Base-by-base conservation (phyloP, 2,329 filamentous ascomycete species). In the Alternaria ethzedia region DNA sequence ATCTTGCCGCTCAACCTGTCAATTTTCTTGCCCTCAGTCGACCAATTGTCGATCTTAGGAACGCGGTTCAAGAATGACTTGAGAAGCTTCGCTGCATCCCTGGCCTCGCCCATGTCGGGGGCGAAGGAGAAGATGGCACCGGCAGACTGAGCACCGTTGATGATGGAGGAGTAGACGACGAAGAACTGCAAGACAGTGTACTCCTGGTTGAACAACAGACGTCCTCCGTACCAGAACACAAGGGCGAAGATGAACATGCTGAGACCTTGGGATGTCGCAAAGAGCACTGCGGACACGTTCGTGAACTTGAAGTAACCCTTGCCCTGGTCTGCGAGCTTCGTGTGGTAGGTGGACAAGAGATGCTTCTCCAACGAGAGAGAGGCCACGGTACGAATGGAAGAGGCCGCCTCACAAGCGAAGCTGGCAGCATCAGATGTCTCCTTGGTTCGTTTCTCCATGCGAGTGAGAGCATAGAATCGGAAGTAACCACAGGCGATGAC, bases 91-190 rank as follows among this genome's bases (percentile, higher is more conserved):
- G 94, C 93, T 1, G 95, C 92, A 60, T 94, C 90, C 23, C 97
- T 85, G 0, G 95, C 95, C 82, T 98, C 97, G 71, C 94, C 92
- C 94, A 98, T 97, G 70, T 98, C 95, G 0, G 95, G 94, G 0
- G 95, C 93, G 75, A 97, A 98, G 0, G 91, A 93, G 83, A 98
- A 98, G 71, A 98, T 91, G 2, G 90, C 92, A 12, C 95, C 96
- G 2, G 95, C 95, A 2, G 93, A 95, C 79, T 98, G 95, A 0
- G 94, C 91, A 58, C 94, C 93, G 74, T 97, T 97, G 73, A 97
- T 91, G 72, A 98, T 88, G 49, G 93, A 86, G 63, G 90, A 89
- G 82, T 97, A 97, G 75, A 92, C 93, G 54, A 98, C 84, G 82
- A 97, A 99, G 86, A 98, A 98, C 69, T 95, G 91, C 81, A 97